Percentiles rank a stretch among this genome's conserved stretches.
Evolutionary conservation across 768 basidiomycete species (phyloP).

Genomic region (Pleurotus citrinopileatus): DNA sequence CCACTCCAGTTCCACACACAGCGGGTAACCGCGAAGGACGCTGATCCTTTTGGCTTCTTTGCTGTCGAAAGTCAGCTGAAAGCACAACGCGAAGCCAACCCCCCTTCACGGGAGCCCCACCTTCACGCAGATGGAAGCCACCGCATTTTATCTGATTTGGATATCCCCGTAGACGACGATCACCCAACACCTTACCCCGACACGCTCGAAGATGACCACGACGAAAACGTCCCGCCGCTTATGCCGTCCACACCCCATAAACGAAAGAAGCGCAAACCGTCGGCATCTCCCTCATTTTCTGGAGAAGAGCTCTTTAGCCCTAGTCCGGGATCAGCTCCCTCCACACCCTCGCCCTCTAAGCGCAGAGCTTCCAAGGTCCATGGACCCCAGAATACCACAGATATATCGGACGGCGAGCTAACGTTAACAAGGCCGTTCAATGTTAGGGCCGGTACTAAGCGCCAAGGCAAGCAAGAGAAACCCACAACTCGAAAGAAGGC

Average conservation of each 20-base stretch:
- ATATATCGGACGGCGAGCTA: constrained; percentile 2
- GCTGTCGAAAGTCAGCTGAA: constrained; percentile 4
- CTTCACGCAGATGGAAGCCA: not conserved
- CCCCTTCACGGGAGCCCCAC: not conserved
- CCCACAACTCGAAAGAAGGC: not conserved
- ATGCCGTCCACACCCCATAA: constrained; percentile 4
- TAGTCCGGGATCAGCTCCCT: not conserved
- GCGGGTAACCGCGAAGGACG: not conserved
- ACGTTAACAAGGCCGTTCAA: not conserved
- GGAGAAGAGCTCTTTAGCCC: not conserved
- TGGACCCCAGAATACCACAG: not conserved
- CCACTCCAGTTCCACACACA: not conserved
- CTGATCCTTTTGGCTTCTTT: constrained; percentile 4
- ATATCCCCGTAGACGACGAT: constrained; percentile 7
- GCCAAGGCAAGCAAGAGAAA: not conserved
- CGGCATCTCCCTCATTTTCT: not conserved
- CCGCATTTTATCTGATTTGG: not conserved
- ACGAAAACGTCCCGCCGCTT: not conserved
- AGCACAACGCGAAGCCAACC: not conserved
- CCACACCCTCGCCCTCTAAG: constrained; percentile 1
- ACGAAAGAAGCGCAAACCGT: not conserved
- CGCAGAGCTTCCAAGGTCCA: not conserved
- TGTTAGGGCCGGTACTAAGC: not conserved
- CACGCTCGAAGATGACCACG: constrained; percentile 2
- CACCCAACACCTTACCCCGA: constrained; percentile 5